These are phyloP conservation scores for Globisporangium radiosum DNA, from an alignment of 352 stramenopile genomes.

Conservation along the genomic window DNA sequence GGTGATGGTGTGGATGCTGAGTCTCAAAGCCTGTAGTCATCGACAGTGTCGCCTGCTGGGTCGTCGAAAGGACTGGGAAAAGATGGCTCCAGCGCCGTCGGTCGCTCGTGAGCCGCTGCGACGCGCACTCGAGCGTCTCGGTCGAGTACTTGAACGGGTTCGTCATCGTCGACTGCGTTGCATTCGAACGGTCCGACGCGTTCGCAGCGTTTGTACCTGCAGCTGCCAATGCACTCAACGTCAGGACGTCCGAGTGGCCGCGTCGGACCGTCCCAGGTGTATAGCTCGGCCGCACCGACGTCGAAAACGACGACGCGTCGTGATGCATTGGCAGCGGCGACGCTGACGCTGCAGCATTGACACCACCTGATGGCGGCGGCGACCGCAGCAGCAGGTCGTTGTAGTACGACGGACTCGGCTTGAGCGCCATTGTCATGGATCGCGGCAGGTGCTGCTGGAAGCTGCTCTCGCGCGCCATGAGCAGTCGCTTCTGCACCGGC, in stretches of 20 bases:
- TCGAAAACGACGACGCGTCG: too few relatives aligned
- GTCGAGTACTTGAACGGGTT: conserved; percentile 51
- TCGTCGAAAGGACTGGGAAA: conserved; percentile 71
- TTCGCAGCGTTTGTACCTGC: too few relatives aligned
- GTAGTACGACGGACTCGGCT: conserved; percentile 14
- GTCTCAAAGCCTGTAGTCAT: too few relatives aligned
- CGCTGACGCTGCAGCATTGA: background rate
- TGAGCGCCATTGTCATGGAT: conserved; percentile 21
- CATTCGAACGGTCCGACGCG: background rate
- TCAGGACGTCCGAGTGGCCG: conserved; percentile 32
- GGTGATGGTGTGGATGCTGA: background rate
- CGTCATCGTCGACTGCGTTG: background rate
- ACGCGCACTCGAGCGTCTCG: conserved; percentile 22
- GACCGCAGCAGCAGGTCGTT: conserved; percentile 7
- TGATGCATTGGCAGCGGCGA: background rate
- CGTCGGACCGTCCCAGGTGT: conserved; percentile 9
- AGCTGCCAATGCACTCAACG: background rate
- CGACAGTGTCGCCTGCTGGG: background rate
- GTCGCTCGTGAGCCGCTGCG: conserved; percentile 68
- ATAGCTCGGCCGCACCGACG: background rate
- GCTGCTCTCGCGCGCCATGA: background rate
- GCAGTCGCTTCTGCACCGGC: background rate
- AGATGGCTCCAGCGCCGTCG: conserved; percentile 94
- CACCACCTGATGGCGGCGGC: background rate
- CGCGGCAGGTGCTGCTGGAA: conserved; percentile 21